Evolutionary conservation across 192 early-diverging fungal genomes (phyloP).

Genomic region (Paraglomus occultum): DNA sequence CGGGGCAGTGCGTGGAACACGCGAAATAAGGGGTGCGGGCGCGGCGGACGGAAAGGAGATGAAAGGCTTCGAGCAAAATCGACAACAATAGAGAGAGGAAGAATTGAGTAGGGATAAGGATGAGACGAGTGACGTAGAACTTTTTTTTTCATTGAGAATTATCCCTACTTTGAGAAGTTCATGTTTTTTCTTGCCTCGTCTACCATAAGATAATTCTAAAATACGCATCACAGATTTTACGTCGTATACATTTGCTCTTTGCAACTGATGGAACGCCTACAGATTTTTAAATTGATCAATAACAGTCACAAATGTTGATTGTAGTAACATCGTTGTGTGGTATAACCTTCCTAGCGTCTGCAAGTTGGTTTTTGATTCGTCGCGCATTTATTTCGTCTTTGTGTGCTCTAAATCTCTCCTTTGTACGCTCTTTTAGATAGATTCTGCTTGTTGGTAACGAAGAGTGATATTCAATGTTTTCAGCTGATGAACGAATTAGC

Average conservation of each 20-base stretch:
- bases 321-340: background rate
- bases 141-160: background rate
- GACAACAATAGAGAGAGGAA: too few relatives aligned
- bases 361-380: conserved; percentile 5
- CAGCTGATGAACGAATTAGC: too few relatives aligned
- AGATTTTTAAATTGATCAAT: background rate
- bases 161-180: conserved; percentile 10
- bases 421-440: conserved; percentile 18
- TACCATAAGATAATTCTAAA: conserved; percentile 21
- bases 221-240: conserved; percentile 13
- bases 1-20: conserved; percentile 10
- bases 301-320: background rate
- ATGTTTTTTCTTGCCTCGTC: conserved; percentile 13
- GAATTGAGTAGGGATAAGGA: too few relatives aligned
- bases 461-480: background rate
- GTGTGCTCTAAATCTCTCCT: conserved; percentile 15
- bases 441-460: background rate
- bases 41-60: background rate
- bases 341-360: conserved; percentile 12
- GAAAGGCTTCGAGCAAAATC: background rate
- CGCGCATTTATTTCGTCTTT: conserved; percentile 20
- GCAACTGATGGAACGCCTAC: background rate
- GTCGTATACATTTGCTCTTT: conserved; percentile 27
- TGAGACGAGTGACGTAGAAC: too few relatives aligned
- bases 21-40: conserved; percentile 3